Evolutionary conservation across 179 eudicot species (phyloP), one percentile per base, ranked within the genome.

Genomic region (Spergularia azorica): DNA sequence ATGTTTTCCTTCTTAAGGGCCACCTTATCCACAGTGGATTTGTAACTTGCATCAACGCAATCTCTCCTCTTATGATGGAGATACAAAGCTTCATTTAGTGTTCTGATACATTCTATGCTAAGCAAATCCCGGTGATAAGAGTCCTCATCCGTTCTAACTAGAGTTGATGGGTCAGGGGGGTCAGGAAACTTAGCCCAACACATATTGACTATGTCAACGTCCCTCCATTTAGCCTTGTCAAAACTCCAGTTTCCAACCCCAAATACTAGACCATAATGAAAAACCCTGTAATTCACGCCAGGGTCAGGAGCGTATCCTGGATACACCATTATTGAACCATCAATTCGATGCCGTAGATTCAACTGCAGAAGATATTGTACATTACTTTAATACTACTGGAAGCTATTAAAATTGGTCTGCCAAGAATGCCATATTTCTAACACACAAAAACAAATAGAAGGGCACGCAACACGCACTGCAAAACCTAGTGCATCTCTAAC

Each of bases 181-280:
- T 93, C 92, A 4, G 97, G 98, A 82, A 95, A 95, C 84, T 86
- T 91, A 71, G 91, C 86, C 98, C 98, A 90, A 77, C 98, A 95
- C 39, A 81, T 81, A 83, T 91, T 89, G n/a, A 89, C 92, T 55
- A 95, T 57, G 71, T 95, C 95, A 50, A 32, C 58, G n/a, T 81
- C 80, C 79, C 97, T 91, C 97, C 97, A 95, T 36, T 83, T 84
- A 71, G 96, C 92, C 88, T 95, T 95, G 84, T 95, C 98, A 55
- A 93, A 95, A 85, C 92, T 90, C 97, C 97, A 95, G 66, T 88
- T 83, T 38, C 97, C 97, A n/a, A 95, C 93, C 50, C 58, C 75
- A 62, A 86, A 93, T 43, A 83, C 88, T 79, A 91, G 79, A 1
- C 97, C 98, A 51, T 95, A 95, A 83, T 95, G 99, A 26, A 95